Evolutionary conservation across 106 monocot species (phyloP).

Genomic region (Gastrodia elata): DNA sequence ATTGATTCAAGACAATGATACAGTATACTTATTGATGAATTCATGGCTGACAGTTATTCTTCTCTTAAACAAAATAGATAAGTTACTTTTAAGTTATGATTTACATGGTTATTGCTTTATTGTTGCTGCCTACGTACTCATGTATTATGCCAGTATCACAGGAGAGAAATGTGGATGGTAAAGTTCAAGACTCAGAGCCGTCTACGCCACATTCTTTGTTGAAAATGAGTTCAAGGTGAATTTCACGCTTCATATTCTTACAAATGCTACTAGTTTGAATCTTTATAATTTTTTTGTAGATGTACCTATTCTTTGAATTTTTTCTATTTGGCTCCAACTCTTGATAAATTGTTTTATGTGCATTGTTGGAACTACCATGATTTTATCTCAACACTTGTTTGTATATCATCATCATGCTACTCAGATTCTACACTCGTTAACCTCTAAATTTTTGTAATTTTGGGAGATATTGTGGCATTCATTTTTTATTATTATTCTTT

Average conservation of each 20-base stretch:
- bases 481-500: too few species aligned
- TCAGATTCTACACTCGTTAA: background rate
- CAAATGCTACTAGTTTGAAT: background rate
- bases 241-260: constrained; percentile 3
- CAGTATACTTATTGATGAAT: background rate
- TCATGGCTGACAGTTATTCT: background rate
- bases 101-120: constrained; percentile 2
- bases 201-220: constrained; percentile 54
- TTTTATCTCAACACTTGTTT: background rate
- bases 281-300: background rate
- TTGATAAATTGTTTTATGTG: background rate
- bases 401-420: background rate
- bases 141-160: constrained; percentile 13
- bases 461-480: too few species aligned
- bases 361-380: background rate
- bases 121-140: background rate
- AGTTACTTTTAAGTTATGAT: background rate
- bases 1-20: too few species aligned
- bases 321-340: background rate
- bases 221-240: constrained; percentile 45
- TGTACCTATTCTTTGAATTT: background rate
- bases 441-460: background rate
- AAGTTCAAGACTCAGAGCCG: constrained; percentile 55
- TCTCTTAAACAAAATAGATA: background rate
- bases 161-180: constrained; percentile 50